phyloP scores from a whole-genome alignment of 768 basidiomycete genomes.

The Kwoniella mangroviensis region DNA sequence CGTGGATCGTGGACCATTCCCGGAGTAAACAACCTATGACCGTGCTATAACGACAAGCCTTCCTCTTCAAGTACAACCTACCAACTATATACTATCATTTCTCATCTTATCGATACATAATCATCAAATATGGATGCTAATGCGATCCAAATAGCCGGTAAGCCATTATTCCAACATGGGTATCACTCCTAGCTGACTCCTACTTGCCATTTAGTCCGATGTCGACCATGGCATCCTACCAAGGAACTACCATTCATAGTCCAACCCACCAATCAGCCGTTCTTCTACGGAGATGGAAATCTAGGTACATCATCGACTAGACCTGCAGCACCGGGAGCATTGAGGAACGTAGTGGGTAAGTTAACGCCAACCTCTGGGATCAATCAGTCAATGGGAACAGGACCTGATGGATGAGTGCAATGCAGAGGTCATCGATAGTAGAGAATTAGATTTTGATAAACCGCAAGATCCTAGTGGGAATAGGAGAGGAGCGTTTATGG shows the following conservation, averaged over 20 bases:
- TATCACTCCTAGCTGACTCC: not conserved
- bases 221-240: conserved; percentile 82
- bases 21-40: not conserved
- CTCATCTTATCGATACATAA: not conserved
- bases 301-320: conserved; percentile 62
- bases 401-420: too few relatives aligned
- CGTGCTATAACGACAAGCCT: not conserved
- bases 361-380: conserved; percentile 60
- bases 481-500: conserved; percentile 37
- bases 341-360: conserved; percentile 56
- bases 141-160: conserved; percentile 55
- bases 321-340: conserved; percentile 35
- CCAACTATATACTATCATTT: conserved; percentile 2
- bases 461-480: conserved; percentile 71
- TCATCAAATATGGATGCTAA: conserved; percentile 37
- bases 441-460: conserved; percentile 94
- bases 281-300: conserved; percentile 80
- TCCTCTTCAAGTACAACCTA: not conserved
- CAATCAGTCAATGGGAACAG: too few relatives aligned
- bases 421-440: conserved; percentile 83
- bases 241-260: conserved; percentile 85
- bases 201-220: conserved; percentile 68
- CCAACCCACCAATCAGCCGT: conserved; percentile 64
- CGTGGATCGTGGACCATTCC: too few relatives aligned
- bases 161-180: conserved; percentile 12